Evolutionary conservation across 768 basidiomycete genomes (phyloP).

Genomic region (Sporobolomyces roseus): DNA sequence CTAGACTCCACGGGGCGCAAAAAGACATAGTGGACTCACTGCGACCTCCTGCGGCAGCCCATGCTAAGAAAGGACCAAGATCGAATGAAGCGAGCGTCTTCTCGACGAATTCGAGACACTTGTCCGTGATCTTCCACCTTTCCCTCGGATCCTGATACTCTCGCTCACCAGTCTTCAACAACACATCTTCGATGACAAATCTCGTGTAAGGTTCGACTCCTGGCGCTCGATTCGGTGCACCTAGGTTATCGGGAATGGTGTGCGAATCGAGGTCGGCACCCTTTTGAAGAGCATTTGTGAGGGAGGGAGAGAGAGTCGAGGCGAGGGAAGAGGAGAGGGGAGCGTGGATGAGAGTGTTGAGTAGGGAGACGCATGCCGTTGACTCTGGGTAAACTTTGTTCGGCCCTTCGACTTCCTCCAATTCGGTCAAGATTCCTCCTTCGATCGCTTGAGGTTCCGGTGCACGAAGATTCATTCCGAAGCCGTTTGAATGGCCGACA

Average conservation of each 20-base stretch:
- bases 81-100: slow-evolving; percentile 76
- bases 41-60: slow-evolving; percentile 44
- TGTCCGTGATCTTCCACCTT: slow-evolving; percentile 79
- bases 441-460: slow-evolving; percentile 56
- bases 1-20: slow-evolving; percentile 19
- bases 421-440: slow-evolving; percentile 75
- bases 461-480: slow-evolving; percentile 48
- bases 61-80: slow-evolving; percentile 64
- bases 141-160: slow-evolving; percentile 73
- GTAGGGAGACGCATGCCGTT: slow-evolving; percentile 76
- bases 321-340: slow-evolving; percentile 46
- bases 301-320: slow-evolving; percentile 9
- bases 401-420: slow-evolving; percentile 79
- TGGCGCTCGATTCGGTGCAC: slow-evolving; percentile 64
- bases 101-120: slow-evolving; percentile 79
- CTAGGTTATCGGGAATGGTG: slow-evolving; percentile 74
- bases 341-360: slow-evolving; percentile 64
- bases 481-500: neutral
- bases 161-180: slow-evolving; percentile 67
- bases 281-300: slow-evolving; percentile 50
- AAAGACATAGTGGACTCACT: neutral
- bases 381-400: slow-evolving; percentile 80
- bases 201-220: slow-evolving; percentile 75
- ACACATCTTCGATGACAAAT: slow-evolving; percentile 88
- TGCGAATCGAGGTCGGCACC: slow-evolving; percentile 62